Evolutionary conservation across 2,329 filamentous ascomycete species (phyloP).

Genomic region (Sporothrix luriei): DNA sequence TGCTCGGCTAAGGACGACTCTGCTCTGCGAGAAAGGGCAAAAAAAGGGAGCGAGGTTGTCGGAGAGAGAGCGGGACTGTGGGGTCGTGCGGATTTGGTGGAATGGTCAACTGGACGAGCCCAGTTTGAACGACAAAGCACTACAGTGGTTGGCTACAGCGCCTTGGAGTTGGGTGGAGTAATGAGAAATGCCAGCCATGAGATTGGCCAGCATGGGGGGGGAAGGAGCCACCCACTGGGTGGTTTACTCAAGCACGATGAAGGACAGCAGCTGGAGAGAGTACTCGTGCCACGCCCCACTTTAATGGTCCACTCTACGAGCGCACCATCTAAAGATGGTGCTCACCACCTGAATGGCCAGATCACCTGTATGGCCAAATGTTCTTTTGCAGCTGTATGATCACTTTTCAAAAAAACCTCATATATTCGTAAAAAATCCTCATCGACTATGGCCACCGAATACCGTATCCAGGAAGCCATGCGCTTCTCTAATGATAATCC

Average conservation of each 20-base stretch:
- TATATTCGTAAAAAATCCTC: too few species aligned
- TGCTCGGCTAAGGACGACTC: constrained; percentile 30
- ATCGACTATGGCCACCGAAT: too few species aligned
- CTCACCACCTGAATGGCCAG: too few species aligned
- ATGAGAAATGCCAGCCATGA: constrained; percentile 36
- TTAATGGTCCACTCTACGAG: too few species aligned
- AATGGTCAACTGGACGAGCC: neutral
- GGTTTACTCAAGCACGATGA: neutral
- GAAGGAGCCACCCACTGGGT: constrained; percentile 10
- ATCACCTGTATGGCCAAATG: too few species aligned
- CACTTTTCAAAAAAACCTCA: too few species aligned
- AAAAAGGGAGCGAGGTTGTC: constrained; percentile 24
- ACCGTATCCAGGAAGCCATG: too few species aligned
- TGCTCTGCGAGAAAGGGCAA: neutral
- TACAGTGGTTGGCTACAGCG: constrained; percentile 16
- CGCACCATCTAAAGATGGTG: too few species aligned
- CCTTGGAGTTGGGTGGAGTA: constrained; percentile 31
- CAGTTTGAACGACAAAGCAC: constrained; percentile 10
- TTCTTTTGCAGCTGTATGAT: too few species aligned
- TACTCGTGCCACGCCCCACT: too few species aligned
- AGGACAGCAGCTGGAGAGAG: neutral
- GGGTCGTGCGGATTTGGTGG: neutral
- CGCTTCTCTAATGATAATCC: too few species aligned
- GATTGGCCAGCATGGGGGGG: constrained; percentile 33
- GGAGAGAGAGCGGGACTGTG: constrained; percentile 21